Base-by-base conservation (phyloP, 164 flowering plant species). In the Umbilicus rupestris region DNA sequence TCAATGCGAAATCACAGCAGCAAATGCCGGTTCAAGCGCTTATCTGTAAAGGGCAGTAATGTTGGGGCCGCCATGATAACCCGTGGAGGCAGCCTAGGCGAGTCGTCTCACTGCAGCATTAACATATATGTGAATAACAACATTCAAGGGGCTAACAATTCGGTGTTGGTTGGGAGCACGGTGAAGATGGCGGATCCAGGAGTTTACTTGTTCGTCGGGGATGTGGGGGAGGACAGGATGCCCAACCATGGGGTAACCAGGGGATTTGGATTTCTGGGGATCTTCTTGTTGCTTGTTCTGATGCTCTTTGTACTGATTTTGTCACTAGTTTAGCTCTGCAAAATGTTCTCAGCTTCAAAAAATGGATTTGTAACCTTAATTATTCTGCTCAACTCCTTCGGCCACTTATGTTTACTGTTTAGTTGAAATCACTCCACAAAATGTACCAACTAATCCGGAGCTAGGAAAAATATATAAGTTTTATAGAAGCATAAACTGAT, bases 101-200 rank as follows among this genome's bases (percentile, higher is more conserved):
- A 66, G 8, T 72, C 74, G 59, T 77, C 80, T 62, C 46, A 79
- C 68, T 83, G 80, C 67, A 72, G 77, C 78, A 74, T 88, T 65
- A 90, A 87, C 78, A 83, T 90, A 14, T 85, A 79, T 52, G 69
- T 89, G 35, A 90, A 83, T 81, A 90, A 79, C 80, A 88, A 86
- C 31, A 63, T 85, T n/a, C 94, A 89, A 70, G 96, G 94, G 11
- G 80, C 79, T 7, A 85, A 73, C 74, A 82, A 82, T 70, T 87
- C 96, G 15, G 49, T 79, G 50, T 39, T 90, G 76, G 42, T 81
- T 41, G 97, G 82, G 52, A 89, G 97, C 63, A 64, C 77, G 49
- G 83, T 90, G 72, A 63, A 20, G 39, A 74, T 84, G 82, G 74
- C 80, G 66, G 85, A 85, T 70, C 83, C 96, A 19, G 96, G 97